Evolutionary conservation across 2,329 filamentous ascomycete genomes (phyloP).

Genomic region (Aspergillus novoparasiticus): DNA sequence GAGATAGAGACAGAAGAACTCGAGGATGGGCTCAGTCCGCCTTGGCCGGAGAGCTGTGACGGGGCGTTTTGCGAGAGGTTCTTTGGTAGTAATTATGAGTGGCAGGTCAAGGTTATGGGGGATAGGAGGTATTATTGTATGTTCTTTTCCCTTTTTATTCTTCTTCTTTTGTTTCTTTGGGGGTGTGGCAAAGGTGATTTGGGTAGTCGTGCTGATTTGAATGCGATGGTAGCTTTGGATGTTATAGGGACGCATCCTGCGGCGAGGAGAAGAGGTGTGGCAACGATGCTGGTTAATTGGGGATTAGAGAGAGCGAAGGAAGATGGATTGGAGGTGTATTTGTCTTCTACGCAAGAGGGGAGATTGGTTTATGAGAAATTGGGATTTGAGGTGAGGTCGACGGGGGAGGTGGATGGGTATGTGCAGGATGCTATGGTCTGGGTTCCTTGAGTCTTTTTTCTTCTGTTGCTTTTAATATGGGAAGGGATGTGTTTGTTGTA

Average conservation of each 20-base stretch:
- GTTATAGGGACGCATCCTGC: constrained; percentile 28
- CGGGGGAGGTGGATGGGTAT: constrained; percentile 9
- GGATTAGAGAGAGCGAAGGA: constrained; percentile 39
- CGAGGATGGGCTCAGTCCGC: neutral
- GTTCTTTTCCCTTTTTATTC: constrained; percentile 8
- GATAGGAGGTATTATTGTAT: constrained; percentile 29
- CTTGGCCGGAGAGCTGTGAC: constrained; percentile 22
- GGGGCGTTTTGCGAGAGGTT: constrained; percentile 23
- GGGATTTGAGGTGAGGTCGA: constrained; percentile 36
- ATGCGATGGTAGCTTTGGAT: constrained; percentile 24
- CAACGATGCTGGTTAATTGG: constrained; percentile 36
- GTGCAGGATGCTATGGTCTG: constrained; percentile 14
- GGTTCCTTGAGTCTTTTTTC: neutral
- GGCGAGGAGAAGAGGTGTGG: constrained; percentile 27
- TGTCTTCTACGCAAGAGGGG: constrained; percentile 39
- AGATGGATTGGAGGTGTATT: constrained; percentile 37
- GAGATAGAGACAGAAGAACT: neutral
- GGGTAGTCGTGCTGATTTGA: neutral
- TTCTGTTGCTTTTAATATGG: no score
- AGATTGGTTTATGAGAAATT: constrained; percentile 42
- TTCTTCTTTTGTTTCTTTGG: neutral
- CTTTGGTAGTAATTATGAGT: constrained; percentile 22
- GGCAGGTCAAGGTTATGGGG: constrained; percentile 22
- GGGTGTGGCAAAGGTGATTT: no score
- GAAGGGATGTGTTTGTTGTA: no score